Base-by-base conservation (phyloP, 2,329 filamentous ascomycete species). In the Stachybotrys chlorohalonatus region DNA sequence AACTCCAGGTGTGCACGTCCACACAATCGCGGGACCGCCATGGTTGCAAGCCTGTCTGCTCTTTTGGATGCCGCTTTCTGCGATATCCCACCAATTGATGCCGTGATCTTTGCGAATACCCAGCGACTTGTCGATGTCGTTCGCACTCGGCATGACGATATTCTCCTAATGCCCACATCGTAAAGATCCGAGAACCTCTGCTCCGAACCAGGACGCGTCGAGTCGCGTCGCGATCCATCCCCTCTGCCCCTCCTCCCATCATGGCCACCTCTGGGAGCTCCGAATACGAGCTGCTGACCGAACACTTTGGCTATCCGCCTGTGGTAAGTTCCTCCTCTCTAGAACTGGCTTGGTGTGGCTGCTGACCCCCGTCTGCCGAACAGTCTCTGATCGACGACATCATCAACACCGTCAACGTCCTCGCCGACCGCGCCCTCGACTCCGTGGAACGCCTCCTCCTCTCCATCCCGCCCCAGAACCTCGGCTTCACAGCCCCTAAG, bases 321-420 rank as follows among this genome's bases (percentile, higher is more conserved):
- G 83, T 96, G 61, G 92, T 95, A 73, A 66, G 87, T 76, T 31
- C 5, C 47, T 24, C 4, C 24, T 24, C 24, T 24, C 24, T 24
- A 24, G 24, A 24, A 24, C 4, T 24, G 24, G 24, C 24, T 24
- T 24, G 24, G 24, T 24, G 24, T 42, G 36, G 6, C 36, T 9
- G 3, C 13, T 42, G 36, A 9, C 13, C 36, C 36, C 9, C 36
- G 13, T 13, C 36, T 42, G 36, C 36, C 24, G 46, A 11, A 16
- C 32, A 96, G 92, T 89, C 89, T 57, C 83, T 99, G 47, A 87
- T 99, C 66, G 94, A 99, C 82, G 93, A 97, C 73, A 92, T 97
- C 63, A 96, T 97, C 75, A 96, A 97, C 77, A 89, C 87, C 54
- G 85, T 96, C 70, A 99, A 97, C 75, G 89, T 93, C 65, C 83